A percentile compares a stretch with the other conserved stretches of the same genome.
These are phyloP conservation scores for Heteromeles arbutifolia DNA, from an alignment of 306 rosid genomes.

Conservation along the genomic window DNA sequence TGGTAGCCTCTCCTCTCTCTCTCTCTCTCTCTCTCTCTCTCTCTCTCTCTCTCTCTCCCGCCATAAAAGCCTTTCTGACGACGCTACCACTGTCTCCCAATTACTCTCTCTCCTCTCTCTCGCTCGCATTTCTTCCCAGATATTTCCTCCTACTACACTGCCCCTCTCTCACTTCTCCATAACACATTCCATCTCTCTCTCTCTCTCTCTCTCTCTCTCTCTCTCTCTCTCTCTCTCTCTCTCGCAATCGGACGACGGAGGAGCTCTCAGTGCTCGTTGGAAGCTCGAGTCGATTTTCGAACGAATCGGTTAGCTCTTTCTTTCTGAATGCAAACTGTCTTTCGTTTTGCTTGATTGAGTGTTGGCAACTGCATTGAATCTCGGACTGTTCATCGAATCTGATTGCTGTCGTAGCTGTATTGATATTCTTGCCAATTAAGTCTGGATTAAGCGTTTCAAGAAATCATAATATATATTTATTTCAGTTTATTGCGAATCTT, in stretches of 20 bases:
- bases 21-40: neutral
- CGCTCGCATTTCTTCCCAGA: neutral
- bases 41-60: constrained; percentile 17
- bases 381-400: neutral
- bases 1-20: constrained; percentile 27
- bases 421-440: neutral
- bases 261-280: neutral
- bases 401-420: neutral
- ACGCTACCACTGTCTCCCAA: constrained; percentile 19
- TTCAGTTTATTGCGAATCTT: neutral
- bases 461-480: neutral
- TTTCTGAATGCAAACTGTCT: neutral
- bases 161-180: neutral
- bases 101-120: constrained; percentile 8
- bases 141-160: neutral
- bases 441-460: neutral
- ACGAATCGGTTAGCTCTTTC: constrained; percentile 5
- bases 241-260: neutral
- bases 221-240: neutral
- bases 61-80: constrained; percentile 27
- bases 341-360: neutral
- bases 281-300: neutral
- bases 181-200: neutral
- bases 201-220: neutral
- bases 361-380: neutral